Conservation (phyloP, 2,329 filamentous ascomycete genomes). For the Fonsecaea erecta region DNA sequence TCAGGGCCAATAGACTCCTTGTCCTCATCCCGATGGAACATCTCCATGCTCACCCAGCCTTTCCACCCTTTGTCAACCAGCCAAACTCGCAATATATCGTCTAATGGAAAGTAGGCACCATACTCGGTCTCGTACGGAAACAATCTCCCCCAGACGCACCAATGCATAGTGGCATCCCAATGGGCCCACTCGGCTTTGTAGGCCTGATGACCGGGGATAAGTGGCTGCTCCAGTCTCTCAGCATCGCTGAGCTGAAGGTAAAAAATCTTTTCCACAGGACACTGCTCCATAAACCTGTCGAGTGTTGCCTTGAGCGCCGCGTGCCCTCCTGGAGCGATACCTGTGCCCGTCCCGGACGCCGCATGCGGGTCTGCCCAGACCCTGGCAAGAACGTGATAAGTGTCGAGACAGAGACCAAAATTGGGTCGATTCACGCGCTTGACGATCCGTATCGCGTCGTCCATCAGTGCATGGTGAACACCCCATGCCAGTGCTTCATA, state of each 20-base stretch:
- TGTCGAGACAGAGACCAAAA: constrained; percentile 48
- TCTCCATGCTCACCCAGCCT: constrained; percentile 45
- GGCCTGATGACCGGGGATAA: constrained; percentile 41
- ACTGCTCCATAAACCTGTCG: constrained; percentile 33
- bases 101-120: constrained; percentile 33
- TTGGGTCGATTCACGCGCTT: constrained; percentile 42
- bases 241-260: constrained; percentile 46
- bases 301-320: constrained; percentile 35
- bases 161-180: constrained; percentile 4
- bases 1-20: constrained; percentile 19
- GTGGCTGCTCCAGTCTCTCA: constrained; percentile 31
- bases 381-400: constrained; percentile 43
- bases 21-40: constrained; percentile 42
- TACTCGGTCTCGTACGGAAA: constrained; percentile 41
- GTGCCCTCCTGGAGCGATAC: constrained; percentile 9
- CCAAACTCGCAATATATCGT: constrained; percentile 40
- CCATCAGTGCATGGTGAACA: constrained; percentile 42
- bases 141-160: constrained; percentile 38
- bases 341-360: constrained; percentile 5
- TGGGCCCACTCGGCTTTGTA: constrained; percentile 24
- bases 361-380: constrained; percentile 43
- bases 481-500: constrained; percentile 46
- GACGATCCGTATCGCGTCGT: constrained; percentile 40
- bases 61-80: constrained; percentile 40
- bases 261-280: constrained; percentile 42